Conservation (phyloP, 2,329 filamentous ascomycete genomes). For the Xylaria sp. region DNA sequence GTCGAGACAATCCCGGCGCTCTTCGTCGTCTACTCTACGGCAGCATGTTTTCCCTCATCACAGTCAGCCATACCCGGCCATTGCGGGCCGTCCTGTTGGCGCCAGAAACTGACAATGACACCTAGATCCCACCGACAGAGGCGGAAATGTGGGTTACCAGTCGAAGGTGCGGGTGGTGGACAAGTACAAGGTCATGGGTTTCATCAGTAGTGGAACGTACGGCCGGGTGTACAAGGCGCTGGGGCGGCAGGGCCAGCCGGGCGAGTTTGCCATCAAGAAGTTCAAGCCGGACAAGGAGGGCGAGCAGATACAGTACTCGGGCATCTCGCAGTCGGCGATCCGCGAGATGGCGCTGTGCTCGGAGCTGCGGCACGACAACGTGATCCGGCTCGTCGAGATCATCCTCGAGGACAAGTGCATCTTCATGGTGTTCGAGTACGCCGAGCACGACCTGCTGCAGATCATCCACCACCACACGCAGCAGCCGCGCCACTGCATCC, state of each 20-base stretch:
- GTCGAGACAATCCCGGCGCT: conserved; percentile 16
- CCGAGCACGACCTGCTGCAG: conserved; percentile 94
- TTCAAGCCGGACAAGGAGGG: conserved; percentile 99
- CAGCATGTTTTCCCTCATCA: conserved; percentile 9
- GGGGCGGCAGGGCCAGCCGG: conserved; percentile 70
- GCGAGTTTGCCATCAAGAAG: conserved; percentile 98
- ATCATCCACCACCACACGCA: conserved; percentile 98
- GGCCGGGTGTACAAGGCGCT: conserved; percentile 96
- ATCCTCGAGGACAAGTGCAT: conserved; percentile 99
- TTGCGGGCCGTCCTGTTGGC: not conserved
- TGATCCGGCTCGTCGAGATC: conserved; percentile 90
- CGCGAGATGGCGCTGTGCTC: conserved; percentile 97
- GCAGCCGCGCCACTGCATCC: conserved; percentile 84
- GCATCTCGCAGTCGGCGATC: conserved; percentile 95
- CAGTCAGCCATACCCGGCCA: conserved; percentile 15
- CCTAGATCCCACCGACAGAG: conserved; percentile 57
- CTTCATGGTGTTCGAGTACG: conserved; percentile 99
- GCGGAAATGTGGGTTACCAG: conserved; percentile 53
- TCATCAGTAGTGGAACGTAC: conserved; percentile 98
- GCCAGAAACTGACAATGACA: conserved; percentile 40
- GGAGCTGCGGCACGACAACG: conserved; percentile 84
- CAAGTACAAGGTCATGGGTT: conserved; percentile 94
- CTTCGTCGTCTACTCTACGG: conserved; percentile 11
- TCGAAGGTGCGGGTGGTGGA: conserved; percentile 88
- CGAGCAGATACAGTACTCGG: conserved; percentile 91